Evolutionary conservation across 2,329 filamentous ascomycete species (phyloP).

Genomic region (Plenodomus lindquistii): DNA sequence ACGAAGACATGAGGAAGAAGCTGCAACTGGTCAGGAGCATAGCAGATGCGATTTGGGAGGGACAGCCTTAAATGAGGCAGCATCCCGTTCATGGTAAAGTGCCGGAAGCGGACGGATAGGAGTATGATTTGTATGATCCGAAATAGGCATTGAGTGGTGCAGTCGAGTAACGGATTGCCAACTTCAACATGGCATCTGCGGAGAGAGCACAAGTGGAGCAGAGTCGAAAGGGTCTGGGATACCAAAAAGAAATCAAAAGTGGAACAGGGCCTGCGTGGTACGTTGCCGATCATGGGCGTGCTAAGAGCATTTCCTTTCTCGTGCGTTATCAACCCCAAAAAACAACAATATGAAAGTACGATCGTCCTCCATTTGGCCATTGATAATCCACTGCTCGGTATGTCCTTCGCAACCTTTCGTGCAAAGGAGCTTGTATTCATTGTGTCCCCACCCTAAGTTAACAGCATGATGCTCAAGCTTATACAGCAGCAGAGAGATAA

Average conservation of each 20-base stretch:
- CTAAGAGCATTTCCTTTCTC: not conserved
- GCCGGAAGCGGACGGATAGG: not conserved
- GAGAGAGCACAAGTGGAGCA: not conserved
- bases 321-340: not conserved
- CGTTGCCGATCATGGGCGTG: not conserved
- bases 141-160: conserved; percentile 8
- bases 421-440: too few species aligned
- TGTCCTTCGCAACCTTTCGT: not conserved
- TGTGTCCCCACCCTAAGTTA: too few species aligned
- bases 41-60: conserved; percentile 73
- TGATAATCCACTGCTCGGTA: too few species aligned
- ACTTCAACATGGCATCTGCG: conserved; percentile 32
- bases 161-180: conserved; percentile 16
- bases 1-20: conserved; percentile 75
- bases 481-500: too few species aligned
- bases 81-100: not conserved
- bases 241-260: not conserved
- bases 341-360: not conserved
- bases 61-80: conserved; percentile 47
- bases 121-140: not conserved
- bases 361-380: not conserved
- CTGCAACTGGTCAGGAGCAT: conserved; percentile 70
- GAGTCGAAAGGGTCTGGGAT: not conserved
- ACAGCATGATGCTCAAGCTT: too few species aligned
- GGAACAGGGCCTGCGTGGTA: not conserved